Conservation (phyloP, 2,329 filamentous ascomycete species). For the Teratosphaeria zuluensis region DNA sequence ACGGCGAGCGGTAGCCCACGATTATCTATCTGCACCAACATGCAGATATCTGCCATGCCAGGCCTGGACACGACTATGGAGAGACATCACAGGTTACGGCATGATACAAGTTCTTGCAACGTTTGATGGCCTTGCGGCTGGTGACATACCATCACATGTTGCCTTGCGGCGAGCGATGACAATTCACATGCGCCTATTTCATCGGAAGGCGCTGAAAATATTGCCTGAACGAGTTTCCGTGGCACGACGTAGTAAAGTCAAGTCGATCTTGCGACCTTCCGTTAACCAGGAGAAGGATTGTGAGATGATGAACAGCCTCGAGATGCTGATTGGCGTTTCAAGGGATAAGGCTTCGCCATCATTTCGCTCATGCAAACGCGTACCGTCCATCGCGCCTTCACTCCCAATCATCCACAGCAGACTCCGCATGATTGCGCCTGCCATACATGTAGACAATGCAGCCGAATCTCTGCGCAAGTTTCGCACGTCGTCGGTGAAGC, state of each 20-base stretch:
- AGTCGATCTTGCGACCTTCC: neutral
- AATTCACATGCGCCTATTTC: neutral
- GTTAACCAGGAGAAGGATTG: neutral
- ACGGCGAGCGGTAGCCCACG: no score
- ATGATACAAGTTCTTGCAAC: neutral
- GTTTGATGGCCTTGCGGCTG: neutral
- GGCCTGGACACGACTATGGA: no score
- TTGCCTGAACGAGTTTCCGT: neutral
- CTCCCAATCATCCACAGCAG: neutral
- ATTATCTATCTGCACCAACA: no score
- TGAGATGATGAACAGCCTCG: neutral
- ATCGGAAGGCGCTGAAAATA: neutral
- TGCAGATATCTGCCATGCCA: no score
- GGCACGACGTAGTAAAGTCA: neutral
- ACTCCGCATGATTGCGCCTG: neutral
- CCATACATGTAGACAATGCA: neutral
- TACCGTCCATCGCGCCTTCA: neutral
- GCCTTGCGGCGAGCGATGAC: neutral
- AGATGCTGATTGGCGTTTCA: neutral
- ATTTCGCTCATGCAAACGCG: neutral
- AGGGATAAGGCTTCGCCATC: neutral
- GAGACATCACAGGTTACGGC: no score
- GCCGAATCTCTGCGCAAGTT: neutral
- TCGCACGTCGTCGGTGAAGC: neutral
- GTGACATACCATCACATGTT: neutral